Percentiles rank a stretch among this genome's conserved stretches.
Conservation (phyloP, 805 yeast species). For the Hemisphaericaspora nanyangensis region DNA sequence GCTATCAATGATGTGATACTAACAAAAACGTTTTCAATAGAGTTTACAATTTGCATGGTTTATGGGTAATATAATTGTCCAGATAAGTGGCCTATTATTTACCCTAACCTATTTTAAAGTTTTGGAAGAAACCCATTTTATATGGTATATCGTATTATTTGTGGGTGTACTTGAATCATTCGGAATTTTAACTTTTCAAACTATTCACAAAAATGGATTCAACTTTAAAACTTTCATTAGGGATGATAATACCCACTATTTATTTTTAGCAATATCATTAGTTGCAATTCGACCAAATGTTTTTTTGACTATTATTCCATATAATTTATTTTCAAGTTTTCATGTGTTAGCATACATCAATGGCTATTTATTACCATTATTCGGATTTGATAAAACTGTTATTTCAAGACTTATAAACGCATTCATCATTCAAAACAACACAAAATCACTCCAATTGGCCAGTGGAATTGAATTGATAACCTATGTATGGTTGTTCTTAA, state of each 20-base stretch:
- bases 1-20: conserved; percentile 6
- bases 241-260: conserved; percentile 74
- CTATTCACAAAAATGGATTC: conserved; percentile 27
- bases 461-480: conserved; percentile 41
- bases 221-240: conserved; percentile 19
- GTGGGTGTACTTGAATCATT: conserved; percentile 69
- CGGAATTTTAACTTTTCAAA: conserved; percentile 69
- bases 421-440: conserved; percentile 33
- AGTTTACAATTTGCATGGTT: conserved; percentile 79
- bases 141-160: conserved; percentile 57
- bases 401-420: conserved; percentile 37
- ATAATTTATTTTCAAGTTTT: conserved; percentile 72
- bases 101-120: conserved; percentile 30
- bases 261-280: conserved; percentile 50
- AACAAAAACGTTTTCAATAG: conserved; percentile 17
- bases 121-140: conserved; percentile 18
- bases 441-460: conserved; percentile 37
- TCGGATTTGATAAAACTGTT: conserved; percentile 31
- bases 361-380: conserved; percentile 61
- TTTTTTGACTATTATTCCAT: conserved; percentile 65
- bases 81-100: conserved; percentile 27
- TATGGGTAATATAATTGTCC: conserved; percentile 38
- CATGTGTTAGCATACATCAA: conserved; percentile 73
- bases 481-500: conserved; percentile 40
- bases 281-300: conserved; percentile 53